These are phyloP conservation scores for Neofusicoccum laricinum DNA, from an alignment of 2,329 filamentous ascomycete genomes.

Conservation along the genomic window DNA sequence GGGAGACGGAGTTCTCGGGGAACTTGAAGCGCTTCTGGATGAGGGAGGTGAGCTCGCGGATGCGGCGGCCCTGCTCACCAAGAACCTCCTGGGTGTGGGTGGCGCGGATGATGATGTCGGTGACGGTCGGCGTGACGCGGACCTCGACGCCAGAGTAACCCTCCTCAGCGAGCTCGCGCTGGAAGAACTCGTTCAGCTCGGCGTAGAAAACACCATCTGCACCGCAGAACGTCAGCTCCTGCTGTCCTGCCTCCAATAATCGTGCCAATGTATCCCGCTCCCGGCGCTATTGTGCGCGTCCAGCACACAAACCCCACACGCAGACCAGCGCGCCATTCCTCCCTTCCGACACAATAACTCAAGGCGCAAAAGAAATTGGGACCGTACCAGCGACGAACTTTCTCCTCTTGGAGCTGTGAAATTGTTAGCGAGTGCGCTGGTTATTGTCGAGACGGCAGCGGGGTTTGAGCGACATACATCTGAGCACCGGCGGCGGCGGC, in stretches of 20 bases:
- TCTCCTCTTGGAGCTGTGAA: slow-evolving; percentile 77
- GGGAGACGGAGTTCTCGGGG: slow-evolving; percentile 99
- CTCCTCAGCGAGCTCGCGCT: slow-evolving; percentile 99
- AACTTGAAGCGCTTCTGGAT: slow-evolving; percentile 99
- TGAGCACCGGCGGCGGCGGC: slow-evolving; percentile 38
- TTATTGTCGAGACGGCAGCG: background rate
- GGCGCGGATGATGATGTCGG: slow-evolving; percentile 99
- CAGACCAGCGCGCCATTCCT: background rate
- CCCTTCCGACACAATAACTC: slow-evolving; percentile 12
- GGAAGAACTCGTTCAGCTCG: slow-evolving; percentile 99
- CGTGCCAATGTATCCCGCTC: slow-evolving; percentile 38
- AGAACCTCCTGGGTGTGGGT: slow-evolving; percentile 99
- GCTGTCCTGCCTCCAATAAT: slow-evolving; percentile 64
- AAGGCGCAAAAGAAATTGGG: slow-evolving; percentile 13
- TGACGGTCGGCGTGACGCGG: slow-evolving; percentile 98
- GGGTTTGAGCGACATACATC: slow-evolving; percentile 34
- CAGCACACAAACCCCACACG: background rate
- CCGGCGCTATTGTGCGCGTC: background rate
- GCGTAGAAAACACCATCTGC: slow-evolving; percentile 99
- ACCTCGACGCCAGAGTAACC: slow-evolving; percentile 99
- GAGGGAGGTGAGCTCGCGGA: slow-evolving; percentile 98
- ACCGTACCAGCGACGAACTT: slow-evolving; percentile 56
- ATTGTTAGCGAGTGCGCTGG: slow-evolving; percentile 25
- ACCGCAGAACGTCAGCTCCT: slow-evolving; percentile 7
- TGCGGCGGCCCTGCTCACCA: slow-evolving; percentile 99